Percentiles rank a stretch among this genome's conserved stretches.
phyloP scores from a whole-genome alignment of 768 basidiomycete species.

The Amanita rimosa region DNA sequence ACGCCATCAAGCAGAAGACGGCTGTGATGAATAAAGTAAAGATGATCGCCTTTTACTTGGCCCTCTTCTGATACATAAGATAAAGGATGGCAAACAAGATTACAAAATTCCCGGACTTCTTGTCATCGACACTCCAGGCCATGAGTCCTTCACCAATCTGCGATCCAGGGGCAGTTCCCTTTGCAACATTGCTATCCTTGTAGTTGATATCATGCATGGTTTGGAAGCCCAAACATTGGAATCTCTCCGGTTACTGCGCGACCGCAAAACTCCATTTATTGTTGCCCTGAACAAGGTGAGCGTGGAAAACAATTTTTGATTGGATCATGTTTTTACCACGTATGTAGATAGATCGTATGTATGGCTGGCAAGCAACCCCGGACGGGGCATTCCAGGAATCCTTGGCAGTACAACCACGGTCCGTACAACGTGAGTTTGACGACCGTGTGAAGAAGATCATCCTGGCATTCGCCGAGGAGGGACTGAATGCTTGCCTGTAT shows the following conservation, averaged over 20 bases:
- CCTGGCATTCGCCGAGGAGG: conserved; percentile 95
- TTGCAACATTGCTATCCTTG: conserved; percentile 97
- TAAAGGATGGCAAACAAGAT: conserved; percentile 68
- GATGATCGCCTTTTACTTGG: not conserved
- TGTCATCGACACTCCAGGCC: conserved; percentile 96
- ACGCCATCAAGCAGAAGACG: conserved; percentile 90
- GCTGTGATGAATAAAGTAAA: conserved; percentile 79
- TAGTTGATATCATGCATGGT: conserved; percentile 99
- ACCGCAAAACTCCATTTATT: conserved; percentile 96
- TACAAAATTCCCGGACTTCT: conserved; percentile 97
- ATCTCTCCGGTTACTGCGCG: conserved; percentile 82
- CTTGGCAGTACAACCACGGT: conserved; percentile 64
- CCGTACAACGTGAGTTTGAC: conserved; percentile 87
- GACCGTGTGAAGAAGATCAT: conserved; percentile 78
- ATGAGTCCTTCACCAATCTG: conserved; percentile 98
- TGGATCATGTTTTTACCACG: conserved; percentile 4
- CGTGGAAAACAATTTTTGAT: not conserved
- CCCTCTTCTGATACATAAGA: conserved; percentile 1
- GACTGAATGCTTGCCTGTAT: conserved; percentile 88
- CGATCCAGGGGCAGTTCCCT: conserved; percentile 92
- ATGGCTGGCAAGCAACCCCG: conserved; percentile 86
- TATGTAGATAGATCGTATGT: conserved; percentile 89
- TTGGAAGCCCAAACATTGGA: conserved; percentile 97
- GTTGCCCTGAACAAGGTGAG: conserved; percentile 93
- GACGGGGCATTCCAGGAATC: conserved; percentile 91